Evolutionary conservation across 2,329 filamentous ascomycete genomes (phyloP).

Genomic region (Epichloe gansuensis): DNA sequence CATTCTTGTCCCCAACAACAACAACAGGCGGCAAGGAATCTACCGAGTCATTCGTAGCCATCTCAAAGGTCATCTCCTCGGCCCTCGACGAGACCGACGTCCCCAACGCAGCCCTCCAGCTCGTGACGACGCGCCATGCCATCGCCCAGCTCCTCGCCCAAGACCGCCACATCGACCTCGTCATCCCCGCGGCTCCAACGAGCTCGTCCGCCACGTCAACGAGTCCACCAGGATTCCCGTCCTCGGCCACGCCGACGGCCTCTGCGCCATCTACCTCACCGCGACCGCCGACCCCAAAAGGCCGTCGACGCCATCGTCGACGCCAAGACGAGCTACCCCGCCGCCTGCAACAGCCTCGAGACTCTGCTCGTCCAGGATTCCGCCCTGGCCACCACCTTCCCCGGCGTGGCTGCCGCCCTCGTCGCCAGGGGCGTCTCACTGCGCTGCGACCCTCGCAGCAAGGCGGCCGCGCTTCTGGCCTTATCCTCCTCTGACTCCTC

Average conservation of each 20-base stretch:
- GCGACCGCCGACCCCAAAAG: conserved; percentile 59
- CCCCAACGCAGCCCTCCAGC: conserved; percentile 77
- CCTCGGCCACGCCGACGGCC: conserved; percentile 86
- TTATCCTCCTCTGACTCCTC: conserved; percentile 26
- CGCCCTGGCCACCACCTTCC: conserved; percentile 55
- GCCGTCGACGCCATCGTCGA: conserved; percentile 72
- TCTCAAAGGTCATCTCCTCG: conserved; percentile 70
- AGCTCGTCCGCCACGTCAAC: conserved; percentile 84
- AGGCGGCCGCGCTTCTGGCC: conserved; percentile 30
- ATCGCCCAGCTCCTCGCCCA: conserved; percentile 79
- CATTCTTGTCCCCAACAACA: too few species aligned
- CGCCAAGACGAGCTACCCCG: conserved; percentile 88
- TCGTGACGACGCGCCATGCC: conserved; percentile 85
- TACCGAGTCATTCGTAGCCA: conserved; percentile 85
- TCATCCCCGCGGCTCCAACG: conserved; percentile 84
- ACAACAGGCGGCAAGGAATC: conserved; percentile 79
- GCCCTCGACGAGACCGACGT: conserved; percentile 64
- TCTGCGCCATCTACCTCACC: conserved; percentile 81
- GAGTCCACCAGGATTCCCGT: conserved; percentile 87
- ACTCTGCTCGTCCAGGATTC: conserved; percentile 74
- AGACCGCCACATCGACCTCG: conserved; percentile 82
- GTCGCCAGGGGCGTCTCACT: conserved; percentile 67
- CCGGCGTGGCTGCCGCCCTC: conserved; percentile 61
- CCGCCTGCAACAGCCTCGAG: conserved; percentile 91
- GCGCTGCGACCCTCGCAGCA: conserved; percentile 63